Base-by-base conservation (phyloP, 768 basidiomycete genomes). In the Xerocomellus amylosporus region DNA sequence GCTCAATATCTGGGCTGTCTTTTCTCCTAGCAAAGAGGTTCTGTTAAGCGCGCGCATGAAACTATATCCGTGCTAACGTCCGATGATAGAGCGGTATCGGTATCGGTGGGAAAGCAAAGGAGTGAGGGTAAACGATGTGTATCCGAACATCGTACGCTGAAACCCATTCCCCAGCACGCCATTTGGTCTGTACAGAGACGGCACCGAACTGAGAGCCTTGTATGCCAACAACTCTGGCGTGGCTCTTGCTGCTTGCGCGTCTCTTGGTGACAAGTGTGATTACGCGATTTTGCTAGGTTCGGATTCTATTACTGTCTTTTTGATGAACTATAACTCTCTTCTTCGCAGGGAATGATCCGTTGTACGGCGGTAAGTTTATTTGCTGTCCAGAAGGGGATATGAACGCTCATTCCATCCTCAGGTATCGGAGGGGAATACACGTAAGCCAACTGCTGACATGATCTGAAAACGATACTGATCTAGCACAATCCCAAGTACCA, bases 1-100 rank as follows among this genome's bases (percentile, higher is more conserved):
- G 43, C 71, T 91, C 58, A 91, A 90, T 64, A 88, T 90, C 59
- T 92, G 87, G 87, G 88, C 85, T 6, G 86, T 86, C 0, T 90
- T 88, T 59, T 75, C 85, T 19, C 83, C 89, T 1, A 90, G 89
- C 66, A 77, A 77, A 55, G 86, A 90, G 77, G 90, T 86, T 30
- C 41, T 37, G 26, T 20, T 5, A 4, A 51, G 19, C n/a, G 28
- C 38, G 33, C 54, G 17, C 47, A 19, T 62, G 86, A 49, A 17
- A 17, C 9, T 3, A 6, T 42, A 15, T 47, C 30, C 12, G 46
- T 37, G 39, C 64, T 66, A 8, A 66, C 22, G 22, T 46, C 13
- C n/a, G 3, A 49, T 46, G 12, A 42, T 50, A 66, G 88, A 88
- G 86, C 54, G 89, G 89, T 9, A 77, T 90, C 37, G 89, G 89